phyloP scores from a whole-genome alignment of 805 yeast species.

The Soucietia sequanensis region DNA sequence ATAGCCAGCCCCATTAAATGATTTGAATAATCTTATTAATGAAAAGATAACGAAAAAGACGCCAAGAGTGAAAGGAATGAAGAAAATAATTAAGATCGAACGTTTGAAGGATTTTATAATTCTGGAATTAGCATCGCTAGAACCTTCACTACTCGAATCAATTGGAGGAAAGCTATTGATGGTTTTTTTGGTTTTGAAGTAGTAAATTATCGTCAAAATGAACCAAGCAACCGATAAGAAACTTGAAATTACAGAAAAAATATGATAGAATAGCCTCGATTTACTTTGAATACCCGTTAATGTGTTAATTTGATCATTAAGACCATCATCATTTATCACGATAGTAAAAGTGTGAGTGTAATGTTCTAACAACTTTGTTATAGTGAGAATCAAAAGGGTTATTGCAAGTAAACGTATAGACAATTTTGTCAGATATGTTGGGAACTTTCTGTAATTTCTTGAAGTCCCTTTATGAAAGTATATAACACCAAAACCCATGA shows the following conservation, averaged over 20 bases:
- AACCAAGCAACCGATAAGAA: constrained; percentile 12
- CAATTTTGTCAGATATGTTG: constrained; percentile 8
- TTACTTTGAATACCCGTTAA: background rate
- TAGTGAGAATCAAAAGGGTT: background rate
- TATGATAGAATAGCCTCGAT: background rate
- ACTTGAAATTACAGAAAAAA: constrained; percentile 1
- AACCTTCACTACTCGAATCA: constrained; percentile 10
- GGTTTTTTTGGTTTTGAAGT: constrained; percentile 25
- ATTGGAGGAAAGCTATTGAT: constrained; percentile 29
- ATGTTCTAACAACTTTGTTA: background rate
- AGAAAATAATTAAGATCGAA: constrained; percentile 25
- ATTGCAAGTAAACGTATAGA: constrained; percentile 6
- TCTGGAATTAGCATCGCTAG: constrained; percentile 14
- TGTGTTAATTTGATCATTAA: background rate
- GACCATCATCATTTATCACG: background rate
- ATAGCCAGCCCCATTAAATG: background rate
- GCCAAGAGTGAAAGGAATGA: constrained; percentile 18
- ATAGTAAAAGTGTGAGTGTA: background rate
- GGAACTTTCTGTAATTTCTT: constrained; percentile 21
- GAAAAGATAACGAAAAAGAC: background rate
- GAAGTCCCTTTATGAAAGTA: constrained; percentile 23
- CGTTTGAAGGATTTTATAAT: constrained; percentile 21
- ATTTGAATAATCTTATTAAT: background rate
- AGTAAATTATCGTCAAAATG: constrained; percentile 14
- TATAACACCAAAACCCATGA: constrained; percentile 37